Conservation (phyloP, 2,329 filamentous ascomycete genomes). For the Claviceps lovelessii region DNA sequence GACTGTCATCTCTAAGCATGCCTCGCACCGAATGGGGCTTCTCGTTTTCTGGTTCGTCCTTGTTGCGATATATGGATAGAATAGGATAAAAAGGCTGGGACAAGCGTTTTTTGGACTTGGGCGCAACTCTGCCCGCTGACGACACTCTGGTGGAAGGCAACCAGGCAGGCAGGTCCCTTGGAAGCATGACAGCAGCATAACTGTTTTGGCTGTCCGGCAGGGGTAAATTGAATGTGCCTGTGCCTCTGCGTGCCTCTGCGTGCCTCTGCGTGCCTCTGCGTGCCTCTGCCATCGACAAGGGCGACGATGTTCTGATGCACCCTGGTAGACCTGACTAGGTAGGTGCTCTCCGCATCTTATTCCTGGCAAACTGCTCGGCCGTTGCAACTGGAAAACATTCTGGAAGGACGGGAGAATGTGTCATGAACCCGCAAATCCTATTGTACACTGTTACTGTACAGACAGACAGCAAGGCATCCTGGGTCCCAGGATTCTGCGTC, state of each 20-base stretch:
- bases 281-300: neutral
- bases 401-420: conserved; percentile 3
- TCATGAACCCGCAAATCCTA: neutral
- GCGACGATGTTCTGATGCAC: neutral
- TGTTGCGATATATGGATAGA: neutral
- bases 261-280: neutral
- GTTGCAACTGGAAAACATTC: conserved; percentile 4
- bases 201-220: neutral
- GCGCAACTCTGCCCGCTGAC: neutral
- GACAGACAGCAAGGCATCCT: neutral
- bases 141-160: neutral
- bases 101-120: neutral
- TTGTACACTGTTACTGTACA: neutral
- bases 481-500: conserved; percentile 5
- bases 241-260: neutral
- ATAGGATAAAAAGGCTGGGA: neutral
- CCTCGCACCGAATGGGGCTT: too few relatives aligned
- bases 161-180: neutral
- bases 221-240: neutral
- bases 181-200: neutral
- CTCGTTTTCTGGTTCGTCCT: neutral
- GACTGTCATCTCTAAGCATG: neutral
- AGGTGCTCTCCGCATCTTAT: conserved; percentile 1
- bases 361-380: neutral
- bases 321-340: neutral